Evolutionary conservation across 2,329 filamentous ascomycete genomes (phyloP).

Genomic region (Penicillium brasilianum): DNA sequence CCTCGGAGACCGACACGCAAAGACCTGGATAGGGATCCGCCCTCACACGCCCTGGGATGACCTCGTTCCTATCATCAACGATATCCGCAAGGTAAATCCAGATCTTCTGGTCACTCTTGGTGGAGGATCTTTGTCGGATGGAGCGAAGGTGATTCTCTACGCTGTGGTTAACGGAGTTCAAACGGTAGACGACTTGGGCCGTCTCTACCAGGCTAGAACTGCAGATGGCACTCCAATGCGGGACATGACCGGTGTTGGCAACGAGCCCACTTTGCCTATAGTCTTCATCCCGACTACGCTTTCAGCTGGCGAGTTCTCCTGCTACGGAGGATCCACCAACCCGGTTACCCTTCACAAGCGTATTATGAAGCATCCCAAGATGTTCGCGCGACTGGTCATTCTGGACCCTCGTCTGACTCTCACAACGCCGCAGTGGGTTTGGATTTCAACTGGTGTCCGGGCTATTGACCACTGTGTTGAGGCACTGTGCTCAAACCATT

Average conservation of each 20-base stretch:
- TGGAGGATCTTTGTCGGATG: constrained; percentile 1
- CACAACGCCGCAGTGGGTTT: constrained; percentile 7
- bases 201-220: background rate
- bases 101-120: constrained; percentile 6
- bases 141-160: constrained; percentile 6
- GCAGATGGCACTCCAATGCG: constrained; percentile 1
- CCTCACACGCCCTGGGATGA: constrained; percentile 9
- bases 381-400: constrained; percentile 8
- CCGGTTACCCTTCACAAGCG: constrained; percentile 3
- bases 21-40: constrained; percentile 7
- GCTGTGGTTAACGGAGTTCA: constrained; percentile 3
- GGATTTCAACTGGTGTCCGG: constrained; percentile 1
- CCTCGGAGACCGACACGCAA: constrained; percentile 7
- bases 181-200: constrained; percentile 4
- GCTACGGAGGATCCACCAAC: constrained; percentile 6
- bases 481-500: background rate
- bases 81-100: constrained; percentile 6
- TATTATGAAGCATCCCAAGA: constrained; percentile 4
- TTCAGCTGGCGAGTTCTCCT: constrained; percentile 8
- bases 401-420: constrained; percentile 6
- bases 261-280: constrained; percentile 3
- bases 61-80: constrained; percentile 4
- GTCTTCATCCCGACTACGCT: constrained; percentile 7
- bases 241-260: background rate
- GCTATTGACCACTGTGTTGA: constrained; percentile 11